phyloP scores from a whole-genome alignment of 75 land plant genomes.

The Larix kaempferi region DNA sequence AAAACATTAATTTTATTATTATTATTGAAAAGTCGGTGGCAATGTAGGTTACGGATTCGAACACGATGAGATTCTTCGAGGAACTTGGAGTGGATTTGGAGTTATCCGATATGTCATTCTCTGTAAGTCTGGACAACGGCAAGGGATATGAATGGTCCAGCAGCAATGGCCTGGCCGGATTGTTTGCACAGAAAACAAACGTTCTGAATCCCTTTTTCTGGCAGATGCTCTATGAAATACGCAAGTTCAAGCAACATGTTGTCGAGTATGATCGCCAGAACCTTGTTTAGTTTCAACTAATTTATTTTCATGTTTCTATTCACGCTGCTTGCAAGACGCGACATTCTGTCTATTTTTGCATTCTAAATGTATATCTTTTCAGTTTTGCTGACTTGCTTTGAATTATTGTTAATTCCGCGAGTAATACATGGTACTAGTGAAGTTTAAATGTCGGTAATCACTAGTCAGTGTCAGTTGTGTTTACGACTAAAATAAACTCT shows the following conservation, averaged over 20 bases:
- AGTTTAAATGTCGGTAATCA: too few species aligned
- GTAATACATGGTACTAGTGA: too few species aligned
- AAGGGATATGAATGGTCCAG: constrained; percentile 92
- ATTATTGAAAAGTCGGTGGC: background rate
- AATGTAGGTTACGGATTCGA: constrained; percentile 88
- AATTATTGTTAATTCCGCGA: too few species aligned
- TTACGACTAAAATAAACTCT: too few species aligned
- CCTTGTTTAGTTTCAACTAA: too few species aligned
- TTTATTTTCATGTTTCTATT: background rate
- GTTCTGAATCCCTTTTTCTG: constrained; percentile 67
- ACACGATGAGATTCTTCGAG: constrained; percentile 83
- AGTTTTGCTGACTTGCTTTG: too few species aligned
- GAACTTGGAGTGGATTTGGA: constrained; percentile 87
- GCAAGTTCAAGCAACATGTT: constrained; percentile 79
- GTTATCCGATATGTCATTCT: constrained; percentile 91
- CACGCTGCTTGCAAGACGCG: background rate
- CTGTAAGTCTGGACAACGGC: constrained; percentile 83
- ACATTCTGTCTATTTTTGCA: background rate
- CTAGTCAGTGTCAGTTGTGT: too few species aligned
- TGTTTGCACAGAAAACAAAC: constrained; percentile 93
- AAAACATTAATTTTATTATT: background rate
- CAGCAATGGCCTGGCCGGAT: constrained; percentile 66
- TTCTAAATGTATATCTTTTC: background rate
- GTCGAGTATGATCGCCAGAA: constrained; percentile 41
- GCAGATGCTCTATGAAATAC: constrained; percentile 79